Base-by-base conservation (phyloP, 2,329 filamentous ascomycete genomes). In the Paraphoma sp. region DNA sequence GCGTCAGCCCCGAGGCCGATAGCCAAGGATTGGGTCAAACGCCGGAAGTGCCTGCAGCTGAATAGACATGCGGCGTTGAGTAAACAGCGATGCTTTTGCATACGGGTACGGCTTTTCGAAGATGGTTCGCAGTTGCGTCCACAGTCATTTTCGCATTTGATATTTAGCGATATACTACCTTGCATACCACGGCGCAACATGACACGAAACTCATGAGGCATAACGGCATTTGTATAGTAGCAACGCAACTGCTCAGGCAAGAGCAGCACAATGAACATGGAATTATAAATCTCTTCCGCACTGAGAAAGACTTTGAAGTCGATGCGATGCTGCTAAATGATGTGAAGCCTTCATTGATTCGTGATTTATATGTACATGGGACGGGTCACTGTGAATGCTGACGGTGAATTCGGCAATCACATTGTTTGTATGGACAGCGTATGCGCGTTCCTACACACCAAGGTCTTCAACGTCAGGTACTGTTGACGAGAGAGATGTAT, bases 11-110 rank as follows among this genome's bases (percentile, higher is more conserved):
- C 1, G 56, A 63, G 43, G 48, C 48, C 4, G 53, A 50, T 16
- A 63, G 60, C 33, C 56, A 61, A 36, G 58, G 52, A 17, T 31
- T 61, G 3, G 57, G 43, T 4, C 50, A 59, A 29, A 68, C 62
- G 30, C 59, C 64, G 23, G 64, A 69, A 14, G 60, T 47, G 30
- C 53, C 57, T 36, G 50, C 41, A 4, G 45, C 33, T 4, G 52
- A 59, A 8, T 59, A 36, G 53, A 23, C 23, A 29, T 30, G n/a
- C 33, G n/a, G 17, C n/a, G 12, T 12, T 8, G 6, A 28, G 14
- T 16, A 12, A 23, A 10, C 6, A 38, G 11, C n/a, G 10, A 23
- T 23, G n/a, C 5, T 36, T 36, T 38, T 41, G 33, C 44, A 46
- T 46, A 30, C 31, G 44, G 9, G n/a, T 23, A 46, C 14, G 50